Percentiles rank a stretch among this genome's conserved stretches.
These are phyloP conservation scores for Fusarium foetens DNA, from an alignment of 2,329 filamentous ascomycete genomes.

Conservation along the genomic window DNA sequence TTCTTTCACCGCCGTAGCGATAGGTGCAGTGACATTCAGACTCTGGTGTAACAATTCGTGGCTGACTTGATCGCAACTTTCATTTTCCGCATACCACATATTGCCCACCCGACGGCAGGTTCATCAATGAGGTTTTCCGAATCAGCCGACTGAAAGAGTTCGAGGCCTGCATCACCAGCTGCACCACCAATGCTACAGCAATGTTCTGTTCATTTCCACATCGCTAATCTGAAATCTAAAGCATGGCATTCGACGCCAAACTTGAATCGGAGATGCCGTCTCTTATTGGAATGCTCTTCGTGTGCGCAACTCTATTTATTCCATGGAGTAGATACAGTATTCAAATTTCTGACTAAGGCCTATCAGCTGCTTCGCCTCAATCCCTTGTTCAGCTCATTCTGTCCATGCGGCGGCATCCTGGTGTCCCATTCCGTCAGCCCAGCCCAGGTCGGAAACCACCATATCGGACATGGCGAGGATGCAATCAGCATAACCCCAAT, in stretches of 20 bases:
- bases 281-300: conserved; percentile 30
- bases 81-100: background rate
- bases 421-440: conserved; percentile 16
- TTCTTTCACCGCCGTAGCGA: conserved; percentile 32
- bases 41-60: conserved; percentile 20
- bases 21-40: conserved; percentile 18
- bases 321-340: background rate
- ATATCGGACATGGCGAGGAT: conserved; percentile 30
- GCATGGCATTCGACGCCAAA: conserved; percentile 24
- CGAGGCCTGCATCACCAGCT: background rate
- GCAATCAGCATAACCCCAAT: conserved; percentile 14
- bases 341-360: conserved; percentile 10
- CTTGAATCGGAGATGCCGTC: conserved; percentile 28
- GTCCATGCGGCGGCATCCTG: conserved; percentile 15
- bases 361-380: conserved; percentile 27
- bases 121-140: conserved; percentile 1
- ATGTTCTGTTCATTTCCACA: conserved; percentile 23
- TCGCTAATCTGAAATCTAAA: conserved; percentile 23
- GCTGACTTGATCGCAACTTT: conserved; percentile 17
- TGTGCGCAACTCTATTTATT: conserved; percentile 24
- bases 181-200: conserved; percentile 1
- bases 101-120: background rate
- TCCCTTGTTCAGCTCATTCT: conserved; percentile 33
- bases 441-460: conserved; percentile 21
- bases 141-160: conserved; percentile 3